Base-by-base conservation (phyloP, 148 eudicot genomes). In the Bassia scoparia region DNA sequence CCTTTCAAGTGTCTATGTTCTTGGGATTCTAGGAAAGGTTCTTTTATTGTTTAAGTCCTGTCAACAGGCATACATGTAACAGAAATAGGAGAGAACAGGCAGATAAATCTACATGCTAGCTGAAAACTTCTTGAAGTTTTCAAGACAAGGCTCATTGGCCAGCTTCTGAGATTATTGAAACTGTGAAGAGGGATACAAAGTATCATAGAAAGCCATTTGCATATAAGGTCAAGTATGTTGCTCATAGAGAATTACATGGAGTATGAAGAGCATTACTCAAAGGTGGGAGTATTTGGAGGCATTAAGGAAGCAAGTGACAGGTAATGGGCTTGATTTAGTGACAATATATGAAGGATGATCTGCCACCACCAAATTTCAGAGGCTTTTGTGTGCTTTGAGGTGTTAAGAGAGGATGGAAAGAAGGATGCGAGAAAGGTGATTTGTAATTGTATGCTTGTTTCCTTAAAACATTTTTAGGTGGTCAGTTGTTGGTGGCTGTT, bases 81-180 rank as follows among this genome's bases (percentile, higher is more conserved):
- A 23, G 69, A 21, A 65, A 41, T 13, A 38, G 69, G 26, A 65
- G 7, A n/a, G 0, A 65, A 65, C 16, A 65, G 13, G 24, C 69
- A 65, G n/a, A 7, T 65, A 65, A 33, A 12, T 11, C 27, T 9
- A 65, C 6, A 5, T 37, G 30, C 2, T 65, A 17, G 69, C 69
- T 6, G n/a, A 65, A 20, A 65, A n/a, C 41, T 65, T 13, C 50
- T 65, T 0, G 49, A 65, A 1, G 50, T 65, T 10, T 65, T 65
- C 48, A 65, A 65, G 16, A 7, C 44, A 20, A 65, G 50, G n/a
- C 69, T 20, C 50, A 65, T 21, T 65, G 50, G 69, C 69, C 30
- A 16, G 30, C 29, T 7, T 3, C 8, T 4, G 69, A 65, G 3
- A 65, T 65, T 1, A 27, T 65, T 7, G 50, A 65, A 15, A 37